These are phyloP conservation scores for Pelargonium fulgidum DNA, from an alignment of 441 rosid species.

Conservation along the genomic window DNA sequence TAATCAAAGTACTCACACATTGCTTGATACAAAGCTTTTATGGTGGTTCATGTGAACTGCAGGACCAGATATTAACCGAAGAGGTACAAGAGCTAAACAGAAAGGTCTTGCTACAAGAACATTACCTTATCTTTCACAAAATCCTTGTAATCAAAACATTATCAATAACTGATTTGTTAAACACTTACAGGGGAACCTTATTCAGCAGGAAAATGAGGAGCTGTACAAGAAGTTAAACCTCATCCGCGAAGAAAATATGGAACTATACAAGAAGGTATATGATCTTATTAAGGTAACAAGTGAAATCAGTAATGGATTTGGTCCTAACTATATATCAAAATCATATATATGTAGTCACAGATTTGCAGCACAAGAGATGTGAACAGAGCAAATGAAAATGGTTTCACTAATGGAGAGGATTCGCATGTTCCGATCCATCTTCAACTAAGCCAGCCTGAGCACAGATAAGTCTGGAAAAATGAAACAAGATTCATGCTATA, in stretches of 20 bases:
- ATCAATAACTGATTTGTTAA: no score
- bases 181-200: conserved; percentile 28
- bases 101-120: conserved; percentile 32
- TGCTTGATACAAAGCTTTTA: no score
- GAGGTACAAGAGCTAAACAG: conserved; percentile 36
- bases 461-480: not conserved
- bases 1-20: no score
- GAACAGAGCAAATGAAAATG: conserved; percentile 23
- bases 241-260: conserved; percentile 29
- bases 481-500: no score
- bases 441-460: conserved; percentile 40
- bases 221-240: no score
- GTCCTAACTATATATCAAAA: not conserved
- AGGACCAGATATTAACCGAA: conserved; percentile 38
- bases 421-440: conserved; percentile 28
- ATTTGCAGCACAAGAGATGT: conserved; percentile 32
- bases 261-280: conserved; percentile 38
- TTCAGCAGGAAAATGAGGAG: conserved; percentile 15
- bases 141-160: no score
- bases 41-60: conserved; percentile 4
- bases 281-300: not conserved
- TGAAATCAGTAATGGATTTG: not conserved
- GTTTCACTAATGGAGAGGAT: conserved; percentile 4
- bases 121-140: no score
- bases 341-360: conserved; percentile 24